These are phyloP conservation scores for Suillus lakei DNA, from an alignment of 768 basidiomycete genomes.

Conservation along the genomic window DNA sequence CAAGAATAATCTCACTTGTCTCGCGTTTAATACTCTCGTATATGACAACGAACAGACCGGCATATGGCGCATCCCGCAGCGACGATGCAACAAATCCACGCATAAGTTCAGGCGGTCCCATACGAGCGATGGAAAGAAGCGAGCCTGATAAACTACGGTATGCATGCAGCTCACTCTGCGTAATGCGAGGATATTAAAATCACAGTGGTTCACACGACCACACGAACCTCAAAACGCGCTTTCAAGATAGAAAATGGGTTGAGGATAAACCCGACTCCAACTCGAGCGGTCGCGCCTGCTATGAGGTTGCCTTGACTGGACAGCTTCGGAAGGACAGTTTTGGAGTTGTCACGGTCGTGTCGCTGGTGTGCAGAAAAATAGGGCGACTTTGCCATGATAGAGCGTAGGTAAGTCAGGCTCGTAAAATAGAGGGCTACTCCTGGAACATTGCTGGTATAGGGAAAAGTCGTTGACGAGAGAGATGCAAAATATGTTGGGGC, in stretches of 20 bases:
- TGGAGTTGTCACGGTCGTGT: conserved; percentile 23
- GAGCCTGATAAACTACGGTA: conserved; percentile 69
- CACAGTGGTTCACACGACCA: not conserved
- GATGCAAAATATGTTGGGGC: conserved; percentile 10
- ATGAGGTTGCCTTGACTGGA: conserved; percentile 81
- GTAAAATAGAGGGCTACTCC: conserved; percentile 95
- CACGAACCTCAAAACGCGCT: conserved; percentile 84
- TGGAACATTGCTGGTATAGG: conserved; percentile 74
- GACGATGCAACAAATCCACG: conserved; percentile 88
- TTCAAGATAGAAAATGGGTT: conserved; percentile 94
- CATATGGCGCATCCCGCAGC: conserved; percentile 93
- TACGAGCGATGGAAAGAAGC: conserved; percentile 60
- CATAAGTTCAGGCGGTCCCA: conserved; percentile 80
- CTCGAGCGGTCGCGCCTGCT: conserved; percentile 83
- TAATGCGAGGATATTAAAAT: conserved; percentile 1
- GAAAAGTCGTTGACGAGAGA: conserved; percentile 10
- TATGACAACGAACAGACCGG: conserved; percentile 85
- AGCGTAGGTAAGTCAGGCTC: conserved; percentile 79
- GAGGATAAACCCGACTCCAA: conserved; percentile 79
- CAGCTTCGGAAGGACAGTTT: conserved; percentile 71
- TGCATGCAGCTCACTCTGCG: conserved; percentile 76
- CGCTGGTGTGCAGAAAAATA: conserved; percentile 57
- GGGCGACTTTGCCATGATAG: conserved; percentile 70
- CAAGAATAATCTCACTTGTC: conserved; percentile 50
- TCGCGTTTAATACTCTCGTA: conserved; percentile 88